These are phyloP conservation scores for Nicotiana tabacum DNA, from an alignment of 257 asterid genomes.

Conservation along the genomic window DNA sequence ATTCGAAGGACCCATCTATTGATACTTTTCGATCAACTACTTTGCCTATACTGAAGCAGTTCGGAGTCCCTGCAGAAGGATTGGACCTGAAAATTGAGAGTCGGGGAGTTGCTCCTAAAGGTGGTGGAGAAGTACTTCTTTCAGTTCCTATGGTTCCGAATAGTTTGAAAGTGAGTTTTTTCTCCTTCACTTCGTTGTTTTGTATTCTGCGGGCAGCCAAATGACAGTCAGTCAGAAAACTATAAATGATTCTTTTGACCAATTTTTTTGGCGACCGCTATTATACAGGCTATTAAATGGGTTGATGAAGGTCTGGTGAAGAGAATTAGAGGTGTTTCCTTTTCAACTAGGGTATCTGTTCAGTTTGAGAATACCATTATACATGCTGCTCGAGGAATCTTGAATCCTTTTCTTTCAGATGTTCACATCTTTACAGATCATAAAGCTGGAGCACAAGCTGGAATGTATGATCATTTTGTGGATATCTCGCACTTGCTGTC, in stretches of 20 bases:
- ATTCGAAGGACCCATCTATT: conserved; percentile 79
- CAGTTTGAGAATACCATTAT: conserved; percentile 77
- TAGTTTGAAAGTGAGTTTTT: conserved; percentile 48
- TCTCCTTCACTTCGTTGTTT: conserved; percentile 6
- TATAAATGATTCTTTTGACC: not conserved
- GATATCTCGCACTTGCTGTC: not conserved
- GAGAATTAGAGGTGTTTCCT: conserved; percentile 78
- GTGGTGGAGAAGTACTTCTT: conserved; percentile 82
- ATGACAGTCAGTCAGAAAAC: not conserved
- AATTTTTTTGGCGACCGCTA: not conserved
- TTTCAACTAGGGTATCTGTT: conserved; percentile 76
- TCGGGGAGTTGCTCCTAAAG: conserved; percentile 84
- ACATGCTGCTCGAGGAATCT: conserved; percentile 86
- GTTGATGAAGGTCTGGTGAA: conserved; percentile 92
- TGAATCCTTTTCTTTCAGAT: conserved; percentile 70
- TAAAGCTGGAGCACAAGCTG: conserved; percentile 69
- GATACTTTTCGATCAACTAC: conserved; percentile 78
- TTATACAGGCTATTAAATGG: conserved; percentile 67
- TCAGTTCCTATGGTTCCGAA: conserved; percentile 62
- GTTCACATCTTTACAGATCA: conserved; percentile 84
- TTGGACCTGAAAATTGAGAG: conserved; percentile 63
- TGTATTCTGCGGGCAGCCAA: not conserved
- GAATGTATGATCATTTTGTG: conserved; percentile 50
- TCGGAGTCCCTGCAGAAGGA: conserved; percentile 75
- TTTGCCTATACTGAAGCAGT: conserved; percentile 64